phyloP scores from a whole-genome alignment of 768 basidiomycete species.

The Russula foetens region DNA sequence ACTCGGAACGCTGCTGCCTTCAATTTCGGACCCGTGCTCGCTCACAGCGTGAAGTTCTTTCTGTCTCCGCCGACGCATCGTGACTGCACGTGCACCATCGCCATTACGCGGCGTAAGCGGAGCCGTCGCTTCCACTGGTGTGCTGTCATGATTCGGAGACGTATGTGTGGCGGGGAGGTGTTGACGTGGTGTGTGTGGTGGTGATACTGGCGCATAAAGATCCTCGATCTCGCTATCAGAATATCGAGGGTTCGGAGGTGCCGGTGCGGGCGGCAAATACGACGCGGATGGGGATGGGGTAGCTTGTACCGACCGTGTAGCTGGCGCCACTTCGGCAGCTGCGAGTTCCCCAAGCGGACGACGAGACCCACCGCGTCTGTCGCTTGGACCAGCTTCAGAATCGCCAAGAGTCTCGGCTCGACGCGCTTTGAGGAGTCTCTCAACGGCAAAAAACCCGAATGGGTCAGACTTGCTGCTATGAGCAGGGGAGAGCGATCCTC shows the following conservation, averaged over 20 bases:
- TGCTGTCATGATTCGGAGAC: background rate
- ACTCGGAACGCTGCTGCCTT: slow-evolving; percentile 7
- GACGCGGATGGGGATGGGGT: background rate
- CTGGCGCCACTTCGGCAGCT: background rate
- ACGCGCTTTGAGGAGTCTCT: slow-evolving; percentile 15
- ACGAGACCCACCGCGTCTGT: slow-evolving; percentile 1
- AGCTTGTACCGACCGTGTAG: background rate
- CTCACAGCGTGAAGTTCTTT: slow-evolving; percentile 8
- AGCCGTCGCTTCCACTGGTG: background rate
- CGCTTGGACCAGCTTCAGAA: slow-evolving; percentile 7
- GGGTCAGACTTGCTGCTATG: slow-evolving; percentile 17
- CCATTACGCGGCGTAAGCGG: slow-evolving; percentile 16
- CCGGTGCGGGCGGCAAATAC: background rate
- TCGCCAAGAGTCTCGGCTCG: background rate
- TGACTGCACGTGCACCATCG: slow-evolving; percentile 14
- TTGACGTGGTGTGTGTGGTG: slow-evolving; percentile 8
- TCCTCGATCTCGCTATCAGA: slow-evolving; percentile 20
- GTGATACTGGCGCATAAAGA: slow-evolving; percentile 17
- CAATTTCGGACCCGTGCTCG: slow-evolving; percentile 9
- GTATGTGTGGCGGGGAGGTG: slow-evolving; percentile 8
- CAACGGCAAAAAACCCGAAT: slow-evolving; percentile 19
- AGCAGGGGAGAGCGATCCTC: background rate
- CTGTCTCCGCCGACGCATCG: slow-evolving; percentile 18
- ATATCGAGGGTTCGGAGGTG: slow-evolving; percentile 7
- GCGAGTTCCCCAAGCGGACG: slow-evolving; percentile 13